These are phyloP conservation scores for Chamaecyparis obtusa DNA, from an alignment of 75 land plant genomes.

Conservation along the genomic window DNA sequence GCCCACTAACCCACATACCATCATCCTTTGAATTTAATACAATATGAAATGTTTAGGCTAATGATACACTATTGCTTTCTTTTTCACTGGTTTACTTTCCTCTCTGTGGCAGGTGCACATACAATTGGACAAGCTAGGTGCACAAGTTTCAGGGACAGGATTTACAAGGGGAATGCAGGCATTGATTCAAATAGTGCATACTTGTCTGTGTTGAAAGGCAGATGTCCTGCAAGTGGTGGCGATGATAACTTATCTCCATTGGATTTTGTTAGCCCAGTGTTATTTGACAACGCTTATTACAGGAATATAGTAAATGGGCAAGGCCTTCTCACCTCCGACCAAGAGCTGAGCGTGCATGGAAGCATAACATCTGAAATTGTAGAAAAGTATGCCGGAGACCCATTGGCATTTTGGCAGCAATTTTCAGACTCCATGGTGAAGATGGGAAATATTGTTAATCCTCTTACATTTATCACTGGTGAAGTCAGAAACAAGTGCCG, in stretches of 20 bases:
- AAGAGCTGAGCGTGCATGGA: conserved; percentile 19
- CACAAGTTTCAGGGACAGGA: conserved; percentile 44
- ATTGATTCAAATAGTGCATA: conserved; percentile 24
- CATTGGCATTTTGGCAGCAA: conserved; percentile 47
- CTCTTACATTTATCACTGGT: conserved; percentile 40
- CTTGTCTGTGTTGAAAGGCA: conserved; percentile 31
- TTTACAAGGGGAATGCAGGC: conserved; percentile 34
- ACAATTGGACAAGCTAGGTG: conserved; percentile 85
- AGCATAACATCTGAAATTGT: conserved; percentile 42
- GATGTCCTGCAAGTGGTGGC: conserved; percentile 40
- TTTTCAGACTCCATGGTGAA: conserved; percentile 79
- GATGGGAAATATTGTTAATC: conserved; percentile 60
- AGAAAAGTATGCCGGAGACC: conserved; percentile 32
- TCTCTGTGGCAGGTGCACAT: conserved; percentile 57
- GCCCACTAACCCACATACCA: no score
- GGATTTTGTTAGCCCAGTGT: conserved; percentile 58
- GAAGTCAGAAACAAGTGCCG: conserved; percentile 82
- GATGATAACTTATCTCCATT: conserved; percentile 49
- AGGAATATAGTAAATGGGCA: conserved; percentile 42
- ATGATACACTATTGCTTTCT: no score
- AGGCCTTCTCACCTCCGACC: conserved; percentile 66
- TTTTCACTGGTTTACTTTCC: background rate
- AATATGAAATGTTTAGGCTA: no score
- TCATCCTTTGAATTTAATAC: no score
- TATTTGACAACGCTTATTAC: conserved; percentile 75